Base-by-base conservation (phyloP, 192 early-diverging fungal genomes). In the Lunasporangiospora selenospora region DNA sequence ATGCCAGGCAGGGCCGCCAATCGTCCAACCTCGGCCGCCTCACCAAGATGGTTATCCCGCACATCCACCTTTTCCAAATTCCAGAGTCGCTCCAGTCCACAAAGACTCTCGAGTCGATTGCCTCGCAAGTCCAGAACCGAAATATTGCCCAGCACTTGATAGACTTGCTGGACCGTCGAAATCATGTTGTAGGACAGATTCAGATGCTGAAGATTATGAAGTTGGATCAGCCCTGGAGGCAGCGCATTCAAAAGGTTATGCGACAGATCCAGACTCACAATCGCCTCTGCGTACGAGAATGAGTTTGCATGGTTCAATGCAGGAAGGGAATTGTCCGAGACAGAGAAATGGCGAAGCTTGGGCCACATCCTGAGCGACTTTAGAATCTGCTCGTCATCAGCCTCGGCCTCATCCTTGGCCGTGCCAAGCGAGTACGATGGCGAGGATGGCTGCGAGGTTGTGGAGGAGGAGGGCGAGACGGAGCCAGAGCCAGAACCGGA, bases 101-200 rank as follows among this genome's bases (percentile, higher is more conserved):
- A 82, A 23, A 87, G 40, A 41, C 75, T 67, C 7, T 73, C 69
- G 8, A 87, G 36, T 18, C 83, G 65, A 41, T 87, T 87, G 8
- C 80, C 76, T 52, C 77, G 48, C 32, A 87, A 32, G 52, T 84
- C 76, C 12, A 87, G 59, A 29, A 75, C 75, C 11, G 75, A 70
- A 33, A 87, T 69, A 59, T 84, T 87, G 10, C 83, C 79, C 11
- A 87, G 60, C 1, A 83, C 53, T 15, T 79, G 66, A 47, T 84
- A 75, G 33, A 87, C 81, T 9, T 75, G 62, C 6, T 67, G 71
- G 2, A 83, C 67, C 18, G 57, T 67, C 16, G 76, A 70, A 12
- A 87, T 77, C 85, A 87, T 84, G 41, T 87, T 87, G 65, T 84
- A 62, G 4, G 81, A 71, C 30, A 87, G 44, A 46, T 87, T 81